Evolutionary conservation across 768 basidiomycete species (phyloP), one percentile per base, ranked within the genome.

Genomic region (Albatrellus ellisii): DNA sequence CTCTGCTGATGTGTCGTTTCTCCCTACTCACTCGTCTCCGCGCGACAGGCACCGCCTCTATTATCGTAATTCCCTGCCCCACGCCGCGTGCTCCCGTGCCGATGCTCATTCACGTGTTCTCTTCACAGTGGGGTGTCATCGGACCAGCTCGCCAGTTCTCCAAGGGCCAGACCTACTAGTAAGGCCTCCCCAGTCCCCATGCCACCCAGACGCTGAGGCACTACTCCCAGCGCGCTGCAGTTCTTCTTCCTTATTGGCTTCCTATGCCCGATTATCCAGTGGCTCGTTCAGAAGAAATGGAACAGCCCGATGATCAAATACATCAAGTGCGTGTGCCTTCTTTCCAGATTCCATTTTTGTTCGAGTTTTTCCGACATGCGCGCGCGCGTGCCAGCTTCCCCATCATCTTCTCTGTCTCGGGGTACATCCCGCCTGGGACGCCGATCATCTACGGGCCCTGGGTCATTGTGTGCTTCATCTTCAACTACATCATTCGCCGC

Each of bases 161-260:
- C 15, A 42, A 44, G 15, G 64, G 62, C 26, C 60, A 57, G 50
- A 56, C 60, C 18, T 62, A 60, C 55, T 63, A 60, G 35, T 39
- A 17, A 42, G 41, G 7, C 27, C 11, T 39, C 31, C 35, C 20
- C 24, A 6, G 0, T 20, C 8, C 10, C 3, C 32, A 6, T n/a
- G n/a, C n/a, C n/a, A n/a, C n/a, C n/a, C n/a, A n/a, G n/a, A n/a
- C n/a, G n/a, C n/a, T n/a, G n/a, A n/a, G n/a, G n/a, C n/a, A n/a
- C n/a, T n/a, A n/a, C n/a, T n/a, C n/a, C n/a, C 35, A 36, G 35
- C 40, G 37, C 63, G 3, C 66, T 86, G 15, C 54, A 68, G 4
- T 75, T 75, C 56, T 86, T 83, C 64, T 89, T 89, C 79, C 70
- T 86, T 45, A 53, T 84, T 44, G 87, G 87, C 20, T 69, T 75